Evolutionary conservation across 192 early-diverging fungal genomes (phyloP), one percentile per base, ranked within the genome.

Genomic region (Coemansia aciculifera): DNA sequence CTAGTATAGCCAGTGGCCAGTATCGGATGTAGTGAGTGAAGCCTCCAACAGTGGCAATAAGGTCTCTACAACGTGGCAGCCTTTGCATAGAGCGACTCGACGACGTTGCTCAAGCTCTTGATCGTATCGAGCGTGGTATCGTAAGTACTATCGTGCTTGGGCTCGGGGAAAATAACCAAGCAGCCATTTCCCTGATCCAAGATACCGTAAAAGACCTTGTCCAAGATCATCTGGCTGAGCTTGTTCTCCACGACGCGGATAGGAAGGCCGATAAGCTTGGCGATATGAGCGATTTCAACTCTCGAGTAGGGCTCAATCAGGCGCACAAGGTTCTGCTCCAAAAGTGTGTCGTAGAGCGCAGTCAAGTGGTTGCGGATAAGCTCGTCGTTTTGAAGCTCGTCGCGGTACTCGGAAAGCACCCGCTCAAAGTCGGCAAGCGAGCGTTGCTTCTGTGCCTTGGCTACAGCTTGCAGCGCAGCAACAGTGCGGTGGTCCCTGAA

Each of bases 201-300:
- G 67, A 99, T 95, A 39, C 96, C 98, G 67, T 87, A 79, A 74
- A 99, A 92, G 1, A 92, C 92, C 79, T 96, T 93, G 84, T 99
- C 98, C 71, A 99, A 86, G 70, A 99, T 99, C 98, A 99, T 98
- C 74, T 98, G 95, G 62, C 95, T 98, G 39, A 99, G 87, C 87
- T 99, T 98, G 52, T 86, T 83, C 69, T 99, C 98, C 9, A 99
- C 98, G 64, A 95, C 94, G n/a, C 86, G 73, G 63, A 92, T 91
- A 4, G 96, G 95, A 32, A 98, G 78, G 66, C 96, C 93, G 40
- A 99, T 91, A 56, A 99, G 88, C 49, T 92, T 84, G 13, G 98
- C 96, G 68, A 99, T 90, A 74, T 98, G 95, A 17, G 89, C 73
- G 75, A 99, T 98, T 82, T 99, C 96, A 11, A 98, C 96, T 19